Evolutionary conservation across 495 filamentous ascomycete genomes (phyloP).

Genomic region (Pyrenula massariospora): DNA sequence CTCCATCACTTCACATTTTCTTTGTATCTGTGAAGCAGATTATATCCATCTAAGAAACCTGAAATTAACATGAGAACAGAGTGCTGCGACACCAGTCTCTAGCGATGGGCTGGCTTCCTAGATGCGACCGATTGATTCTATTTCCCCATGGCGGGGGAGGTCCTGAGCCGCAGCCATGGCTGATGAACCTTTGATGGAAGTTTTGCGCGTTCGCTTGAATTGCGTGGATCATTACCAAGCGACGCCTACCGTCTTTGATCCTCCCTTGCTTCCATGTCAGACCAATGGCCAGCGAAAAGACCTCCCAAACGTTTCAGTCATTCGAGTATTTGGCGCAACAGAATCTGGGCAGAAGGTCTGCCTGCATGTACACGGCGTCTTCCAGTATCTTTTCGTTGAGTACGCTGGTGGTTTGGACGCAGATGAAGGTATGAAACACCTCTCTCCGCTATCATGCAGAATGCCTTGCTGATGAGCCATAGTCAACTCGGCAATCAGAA

Average conservation of each 20-base stretch:
- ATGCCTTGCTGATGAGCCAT: constrained; percentile 6
- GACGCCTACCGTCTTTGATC: constrained; percentile 68
- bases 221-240: constrained; percentile 90
- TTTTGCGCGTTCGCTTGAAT: constrained; percentile 80
- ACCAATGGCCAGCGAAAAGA: constrained; percentile 36
- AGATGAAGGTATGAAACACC: constrained; percentile 44
- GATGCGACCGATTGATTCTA: not conserved
- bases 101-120: not conserved
- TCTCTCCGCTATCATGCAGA: not conserved
- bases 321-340: constrained; percentile 85
- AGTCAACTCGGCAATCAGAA: constrained; percentile 62
- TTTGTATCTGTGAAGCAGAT: too few species aligned
- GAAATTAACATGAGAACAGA: too few species aligned
- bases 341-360: constrained; percentile 95
- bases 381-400: constrained; percentile 88
- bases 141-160: not conserved
- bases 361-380: constrained; percentile 89
- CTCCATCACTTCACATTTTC: not conserved
- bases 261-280: constrained; percentile 50
- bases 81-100: not conserved
- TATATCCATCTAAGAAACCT: too few species aligned
- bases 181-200: constrained; percentile 34
- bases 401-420: constrained; percentile 60
- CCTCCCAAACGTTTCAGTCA: constrained; percentile 67
- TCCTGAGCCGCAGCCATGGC: not conserved